Evolutionary conservation across 768 basidiomycete genomes (phyloP), one percentile per base, ranked within the genome.

Genomic region (Trametopsis cervina): DNA sequence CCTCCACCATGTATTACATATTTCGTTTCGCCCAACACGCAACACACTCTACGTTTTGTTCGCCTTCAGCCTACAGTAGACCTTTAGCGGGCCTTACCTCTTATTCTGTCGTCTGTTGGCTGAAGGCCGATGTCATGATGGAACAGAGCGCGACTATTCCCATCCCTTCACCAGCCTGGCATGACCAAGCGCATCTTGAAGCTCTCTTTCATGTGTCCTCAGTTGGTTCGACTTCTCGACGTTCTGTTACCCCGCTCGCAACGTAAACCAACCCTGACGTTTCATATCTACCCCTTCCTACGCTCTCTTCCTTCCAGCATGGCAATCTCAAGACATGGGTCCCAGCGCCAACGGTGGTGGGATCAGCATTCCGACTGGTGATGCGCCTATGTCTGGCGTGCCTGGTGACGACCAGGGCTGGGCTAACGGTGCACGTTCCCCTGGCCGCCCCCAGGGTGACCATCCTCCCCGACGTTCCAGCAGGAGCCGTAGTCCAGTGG

Each of bases 281-380:
- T 61, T 69, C 60, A 46, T 57, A 49, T 44, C 54, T 51, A 46
- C 40, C 64, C 66, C 63, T 60, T 61, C 61, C 29, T 33, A 54
- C 58, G 66, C 55, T 66, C 52, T 66, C 62, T 63, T 66, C 60
- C 63, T 63, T 65, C 63, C 80, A 87, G 86, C 86, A 61, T 88
- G 85, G 86, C 84, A 86, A 69, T 77, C 82, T 27, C 83, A 85
- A 79, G 86, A 89, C 55, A 85, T 86, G 54, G 85, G 82, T 26
- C 81, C 85, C 47, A 69, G 81, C 7, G 73, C 63, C 58, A 57
- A 56, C 49, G 57, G 58, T 38, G 66, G 62, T 18, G 83, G 77
- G 40, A 87, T 86, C 54, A 80, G 82, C 65, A 88, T 88, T 59
- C 85, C 85, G 43, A 74, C 77, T 21, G 57, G 54, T 46, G 75